Evolutionary conservation across 1,284 basidiomycete species (phyloP).

Genomic region (Marasmius fiardii): DNA sequence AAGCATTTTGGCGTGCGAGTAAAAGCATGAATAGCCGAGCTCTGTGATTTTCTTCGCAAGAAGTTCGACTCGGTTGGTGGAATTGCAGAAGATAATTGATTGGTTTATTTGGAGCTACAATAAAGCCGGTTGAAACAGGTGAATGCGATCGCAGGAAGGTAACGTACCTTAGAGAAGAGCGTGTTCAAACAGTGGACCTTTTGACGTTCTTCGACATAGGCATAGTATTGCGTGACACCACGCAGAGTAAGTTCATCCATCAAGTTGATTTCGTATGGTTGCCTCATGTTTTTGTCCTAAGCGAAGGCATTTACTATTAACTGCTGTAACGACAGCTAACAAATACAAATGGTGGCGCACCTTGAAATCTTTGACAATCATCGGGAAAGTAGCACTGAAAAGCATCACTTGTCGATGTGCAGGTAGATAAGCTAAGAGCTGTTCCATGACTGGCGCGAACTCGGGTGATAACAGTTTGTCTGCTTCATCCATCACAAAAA

Average conservation of each 20-base stretch:
- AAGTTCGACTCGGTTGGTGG: conserved; percentile 98
- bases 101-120: conserved; percentile 98
- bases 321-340: conserved; percentile 3
- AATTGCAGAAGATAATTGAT: conserved; percentile 99
- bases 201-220: conserved; percentile 98
- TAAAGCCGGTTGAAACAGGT: conserved; percentile 1
- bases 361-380: conserved; percentile 99
- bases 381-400: conserved; percentile 98
- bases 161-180: conserved; percentile 85
- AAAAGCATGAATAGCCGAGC: conserved; percentile 99
- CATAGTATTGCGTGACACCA: conserved; percentile 99
- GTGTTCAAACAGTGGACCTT: conserved; percentile 99
- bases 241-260: conserved; percentile 99
- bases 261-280: conserved; percentile 97
- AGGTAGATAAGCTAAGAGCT: conserved; percentile 85
- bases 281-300: conserved; percentile 96
- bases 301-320: neutral
- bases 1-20: conserved; percentile 99
- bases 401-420: conserved; percentile 95
- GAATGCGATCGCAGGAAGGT: neutral
- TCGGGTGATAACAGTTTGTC: conserved; percentile 98
- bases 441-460: conserved; percentile 98
- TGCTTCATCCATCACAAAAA: conserved; percentile 99
- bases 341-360: conserved; percentile 34
- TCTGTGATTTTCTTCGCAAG: conserved; percentile 99